Conservation (phyloP, 805 yeast genomes). For the Metschnikowia peoriensis region DNA sequence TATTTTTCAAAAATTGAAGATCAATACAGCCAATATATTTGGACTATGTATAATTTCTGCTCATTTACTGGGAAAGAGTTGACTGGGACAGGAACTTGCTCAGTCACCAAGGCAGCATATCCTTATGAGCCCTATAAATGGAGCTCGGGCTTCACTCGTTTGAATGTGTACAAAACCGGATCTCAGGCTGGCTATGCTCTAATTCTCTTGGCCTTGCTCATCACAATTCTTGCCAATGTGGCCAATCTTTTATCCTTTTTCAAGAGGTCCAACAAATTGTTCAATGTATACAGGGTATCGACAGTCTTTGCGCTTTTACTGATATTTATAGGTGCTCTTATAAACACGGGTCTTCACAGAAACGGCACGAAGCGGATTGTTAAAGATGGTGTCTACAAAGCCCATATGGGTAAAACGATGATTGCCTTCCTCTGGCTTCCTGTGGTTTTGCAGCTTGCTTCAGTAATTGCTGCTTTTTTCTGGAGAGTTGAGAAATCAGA, state of each 20-base stretch:
- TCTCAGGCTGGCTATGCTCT: slow-evolving; percentile 12
- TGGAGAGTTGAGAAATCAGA: slow-evolving; percentile 2
- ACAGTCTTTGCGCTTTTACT: slow-evolving; percentile 7
- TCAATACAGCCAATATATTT: slow-evolving; percentile 9
- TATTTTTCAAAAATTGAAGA: slow-evolving; percentile 12
- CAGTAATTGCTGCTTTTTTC: slow-evolving; percentile 4
- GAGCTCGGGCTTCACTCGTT: slow-evolving; percentile 11
- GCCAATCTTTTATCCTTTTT: slow-evolving; percentile 5
- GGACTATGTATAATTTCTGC: slow-evolving; percentile 14
- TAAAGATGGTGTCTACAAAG: slow-evolving; percentile 11
- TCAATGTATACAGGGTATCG: slow-evolving; percentile 3
- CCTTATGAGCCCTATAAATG: slow-evolving; percentile 14
- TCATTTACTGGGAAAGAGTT: slow-evolving; percentile 9
- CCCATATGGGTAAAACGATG: slow-evolving; percentile 12
- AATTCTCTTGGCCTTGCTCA: slow-evolving; percentile 7
- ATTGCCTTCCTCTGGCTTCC: slow-evolving; percentile 14
- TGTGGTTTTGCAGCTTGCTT: slow-evolving; percentile 6
- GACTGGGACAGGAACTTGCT: slow-evolving; percentile 11
- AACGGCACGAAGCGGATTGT: slow-evolving; percentile 7
- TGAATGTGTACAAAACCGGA: slow-evolving; percentile 4
- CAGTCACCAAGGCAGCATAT: slow-evolving; percentile 9
- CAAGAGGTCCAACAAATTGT: slow-evolving; percentile 5
- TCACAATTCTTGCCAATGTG: slow-evolving; percentile 5
- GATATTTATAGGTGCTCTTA: slow-evolving; percentile 10
- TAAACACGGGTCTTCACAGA: slow-evolving; percentile 11